A percentile compares a stretch with the other conserved stretches of the same genome.
These are phyloP conservation scores for Onygenales sp. DNA, from an alignment of 2,329 filamentous ascomycete genomes.

Conservation along the genomic window DNA sequence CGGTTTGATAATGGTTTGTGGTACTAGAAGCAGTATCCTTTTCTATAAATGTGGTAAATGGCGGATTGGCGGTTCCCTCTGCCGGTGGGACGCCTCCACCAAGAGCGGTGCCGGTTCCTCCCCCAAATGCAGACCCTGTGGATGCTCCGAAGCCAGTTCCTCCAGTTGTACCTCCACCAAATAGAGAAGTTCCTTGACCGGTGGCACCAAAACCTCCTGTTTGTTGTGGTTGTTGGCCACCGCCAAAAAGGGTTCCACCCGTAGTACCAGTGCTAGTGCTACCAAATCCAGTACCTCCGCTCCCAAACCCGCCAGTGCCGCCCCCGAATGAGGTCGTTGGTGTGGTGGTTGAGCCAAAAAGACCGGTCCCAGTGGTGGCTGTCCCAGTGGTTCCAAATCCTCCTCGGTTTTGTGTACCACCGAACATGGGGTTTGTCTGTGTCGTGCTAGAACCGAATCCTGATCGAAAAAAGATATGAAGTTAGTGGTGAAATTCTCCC, in stretches of 20 bases:
- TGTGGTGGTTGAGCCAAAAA: conserved; percentile 10
- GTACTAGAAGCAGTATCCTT: conserved; percentile 31
- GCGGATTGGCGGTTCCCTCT: conserved; percentile 37
- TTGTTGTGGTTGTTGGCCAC: conserved; percentile 3
- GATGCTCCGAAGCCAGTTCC: conserved; percentile 18
- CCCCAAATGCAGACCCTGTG: conserved; percentile 23
- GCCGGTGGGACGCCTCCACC: conserved; percentile 29
- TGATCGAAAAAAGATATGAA: conserved; percentile 1
- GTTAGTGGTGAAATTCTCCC: neutral
- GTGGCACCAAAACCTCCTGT: conserved; percentile 11
- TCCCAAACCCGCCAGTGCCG: conserved; percentile 7
- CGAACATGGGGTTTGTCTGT: conserved; percentile 14
- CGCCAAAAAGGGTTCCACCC: conserved; percentile 12
- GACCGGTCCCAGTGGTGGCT: conserved; percentile 8
- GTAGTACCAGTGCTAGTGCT: conserved; percentile 14
- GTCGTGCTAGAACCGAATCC: conserved; percentile 15
- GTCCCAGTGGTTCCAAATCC: conserved; percentile 15
- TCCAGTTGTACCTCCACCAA: conserved; percentile 13
- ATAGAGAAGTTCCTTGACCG: conserved; percentile 5
- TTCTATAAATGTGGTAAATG: conserved; percentile 36
- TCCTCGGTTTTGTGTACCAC: conserved; percentile 14
- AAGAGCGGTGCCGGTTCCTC: conserved; percentile 34
- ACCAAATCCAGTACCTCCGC: conserved; percentile 8
- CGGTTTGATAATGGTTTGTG: conserved; percentile 40
- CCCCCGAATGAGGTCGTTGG: conserved; percentile 2